phyloP scores from a whole-genome alignment of 2,329 filamentous ascomycete genomes.

The Pseudogymnoascus sp. region DNA sequence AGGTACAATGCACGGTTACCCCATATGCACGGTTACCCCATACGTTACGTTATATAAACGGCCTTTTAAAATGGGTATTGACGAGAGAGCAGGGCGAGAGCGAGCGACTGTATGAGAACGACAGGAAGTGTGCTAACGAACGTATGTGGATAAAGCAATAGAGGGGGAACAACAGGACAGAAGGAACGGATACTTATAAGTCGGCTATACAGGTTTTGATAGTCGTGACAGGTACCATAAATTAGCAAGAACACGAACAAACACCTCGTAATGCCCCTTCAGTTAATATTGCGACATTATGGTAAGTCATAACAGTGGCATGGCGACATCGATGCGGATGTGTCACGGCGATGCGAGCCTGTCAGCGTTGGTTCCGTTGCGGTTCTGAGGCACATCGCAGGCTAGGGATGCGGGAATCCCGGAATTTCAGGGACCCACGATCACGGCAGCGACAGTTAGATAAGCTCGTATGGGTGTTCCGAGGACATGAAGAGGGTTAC shows the following conservation, averaged over 20 bases:
- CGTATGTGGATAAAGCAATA: neutral
- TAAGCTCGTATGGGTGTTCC: neutral
- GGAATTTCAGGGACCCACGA: neutral
- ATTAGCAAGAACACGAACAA: constrained; percentile 1
- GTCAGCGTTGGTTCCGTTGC: neutral
- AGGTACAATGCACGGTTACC: too few relatives aligned
- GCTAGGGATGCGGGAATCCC: neutral
- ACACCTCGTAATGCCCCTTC: neutral
- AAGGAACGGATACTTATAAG: neutral
- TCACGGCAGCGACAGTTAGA: neutral
- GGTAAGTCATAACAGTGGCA: neutral
- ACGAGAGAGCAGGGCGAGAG: neutral
- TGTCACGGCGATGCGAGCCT: neutral
- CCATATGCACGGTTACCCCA: too few relatives aligned
- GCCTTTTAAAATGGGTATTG: neutral
- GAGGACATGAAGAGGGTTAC: neutral
- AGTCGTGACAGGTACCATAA: neutral
- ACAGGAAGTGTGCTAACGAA: neutral
- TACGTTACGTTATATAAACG: too few relatives aligned
- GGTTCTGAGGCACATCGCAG: neutral
- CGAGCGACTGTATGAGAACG: neutral
- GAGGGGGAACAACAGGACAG: neutral
- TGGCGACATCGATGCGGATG: neutral
- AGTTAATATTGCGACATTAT: constrained; percentile 2
- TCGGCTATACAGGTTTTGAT: neutral